These are phyloP conservation scores for Penicillium fimorum DNA, from an alignment of 495 filamentous ascomycete species.

Conservation along the genomic window DNA sequence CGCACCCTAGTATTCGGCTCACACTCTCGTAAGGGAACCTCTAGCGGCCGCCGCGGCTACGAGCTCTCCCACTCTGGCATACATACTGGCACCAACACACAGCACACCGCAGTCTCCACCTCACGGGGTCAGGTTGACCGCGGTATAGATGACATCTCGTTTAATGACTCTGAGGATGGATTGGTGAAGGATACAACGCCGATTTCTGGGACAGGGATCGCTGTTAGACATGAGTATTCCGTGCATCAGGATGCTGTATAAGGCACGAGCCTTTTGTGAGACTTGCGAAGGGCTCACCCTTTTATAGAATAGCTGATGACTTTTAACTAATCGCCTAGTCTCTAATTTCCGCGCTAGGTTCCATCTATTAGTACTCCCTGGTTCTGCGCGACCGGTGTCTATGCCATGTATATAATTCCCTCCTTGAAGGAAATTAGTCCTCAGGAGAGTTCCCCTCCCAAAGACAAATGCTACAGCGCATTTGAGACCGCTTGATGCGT, in stretches of 20 bases:
- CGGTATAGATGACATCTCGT: slow-evolving; percentile 1
- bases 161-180: slow-evolving; percentile 4
- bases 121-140: slow-evolving; percentile 1
- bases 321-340: no score
- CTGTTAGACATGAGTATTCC: slow-evolving; percentile 6
- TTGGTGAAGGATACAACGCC: slow-evolving; percentile 2
- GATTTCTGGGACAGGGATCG: not conserved
- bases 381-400: no score
- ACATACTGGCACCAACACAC: not conserved
- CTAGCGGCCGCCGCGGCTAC: slow-evolving; percentile 18
- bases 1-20: slow-evolving; percentile 27
- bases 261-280: not conserved
- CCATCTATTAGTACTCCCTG: no score
- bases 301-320: no score
- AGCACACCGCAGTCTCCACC: not conserved
- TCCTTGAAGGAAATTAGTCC: no score
- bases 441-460: no score
- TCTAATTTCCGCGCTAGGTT: no score
- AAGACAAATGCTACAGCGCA: no score
- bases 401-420: no score
- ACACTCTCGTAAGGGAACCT: slow-evolving; percentile 24
- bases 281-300: not conserved
- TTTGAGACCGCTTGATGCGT: no score
- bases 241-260: slow-evolving; percentile 1
- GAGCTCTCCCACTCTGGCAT: slow-evolving; percentile 4